Evolutionary conservation across 148 eudicot genomes (phyloP), one percentile per base, ranked within the genome.

Genomic region (Silene uniflora): DNA sequence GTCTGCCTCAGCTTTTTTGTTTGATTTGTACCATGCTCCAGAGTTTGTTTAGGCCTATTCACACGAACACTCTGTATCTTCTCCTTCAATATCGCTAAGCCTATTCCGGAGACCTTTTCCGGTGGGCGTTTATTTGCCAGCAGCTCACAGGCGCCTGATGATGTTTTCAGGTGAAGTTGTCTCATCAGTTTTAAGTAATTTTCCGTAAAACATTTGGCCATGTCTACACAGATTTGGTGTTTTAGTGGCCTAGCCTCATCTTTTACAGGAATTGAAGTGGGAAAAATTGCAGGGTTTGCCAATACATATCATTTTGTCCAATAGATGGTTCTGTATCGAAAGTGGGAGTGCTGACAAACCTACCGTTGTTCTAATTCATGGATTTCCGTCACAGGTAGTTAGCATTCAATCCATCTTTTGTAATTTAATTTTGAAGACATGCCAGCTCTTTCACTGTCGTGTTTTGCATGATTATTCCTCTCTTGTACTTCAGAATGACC

Each of bases 301-400:
- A 74, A 74, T 80, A 74, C 77, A 71, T 87, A 76, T 86, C 69
- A 75, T 88, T 88, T 87, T 84, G 84, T 86, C 83, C 87, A 87
- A 84, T 90, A 94, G 98, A 90, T 95, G 98, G 98, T 95, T 95
- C 81, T 92, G 90, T 85, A 82, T 95, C 69, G 98, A 95, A 84
- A 87, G 87, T 77, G 98, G 98, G 86, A 92, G 81, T 77, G 60
- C 83, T 73, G 89, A 81, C 54, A 89, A 89, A 75, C 93, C 90
- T 72, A 67, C 97, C 10, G 84, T 95, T 61, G 47, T 95, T 67
- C 87, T 92, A 76, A 87, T 90, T 79, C 98, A 95, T 78, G 98
- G 98, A 18, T 89, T 95, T 60, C 98, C 98, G 64, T 95, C 98
- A 74, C 98, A 95, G 92, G 98, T 47, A 3, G 11, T 8, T 7